These are phyloP conservation scores for Lathyrus sativus DNA, from an alignment of 306 rosid genomes.

Conservation along the genomic window DNA sequence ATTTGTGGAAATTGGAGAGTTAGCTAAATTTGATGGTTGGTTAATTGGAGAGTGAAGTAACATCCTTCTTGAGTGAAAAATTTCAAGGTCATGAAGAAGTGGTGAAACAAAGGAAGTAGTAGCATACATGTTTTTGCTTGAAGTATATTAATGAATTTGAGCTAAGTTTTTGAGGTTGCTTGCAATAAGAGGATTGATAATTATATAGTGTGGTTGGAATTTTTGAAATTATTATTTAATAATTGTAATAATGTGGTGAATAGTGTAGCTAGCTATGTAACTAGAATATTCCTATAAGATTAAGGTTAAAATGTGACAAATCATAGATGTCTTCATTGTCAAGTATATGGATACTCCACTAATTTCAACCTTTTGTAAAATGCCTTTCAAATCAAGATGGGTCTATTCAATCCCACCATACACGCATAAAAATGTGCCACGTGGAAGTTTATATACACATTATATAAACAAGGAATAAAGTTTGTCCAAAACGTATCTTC, in stretches of 20 bases:
- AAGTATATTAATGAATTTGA: slow-evolving; percentile 21
- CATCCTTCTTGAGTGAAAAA: slow-evolving; percentile 65
- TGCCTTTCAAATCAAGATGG: slow-evolving; percentile 54
- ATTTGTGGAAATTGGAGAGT: slow-evolving; percentile 41
- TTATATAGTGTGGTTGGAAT: slow-evolving; percentile 43
- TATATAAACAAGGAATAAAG: slow-evolving; percentile 12
- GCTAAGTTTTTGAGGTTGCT: slow-evolving; percentile 31
- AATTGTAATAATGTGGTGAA: neutral
- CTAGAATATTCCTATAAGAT: slow-evolving; percentile 41
- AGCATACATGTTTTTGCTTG: slow-evolving; percentile 48
- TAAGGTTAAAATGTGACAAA: neutral
- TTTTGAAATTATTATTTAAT: neutral
- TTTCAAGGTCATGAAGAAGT: slow-evolving; percentile 40
- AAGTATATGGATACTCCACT: slow-evolving; percentile 62
- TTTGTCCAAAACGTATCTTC: neutral
- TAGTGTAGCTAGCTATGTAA: slow-evolving; percentile 33
- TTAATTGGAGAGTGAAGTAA: slow-evolving; percentile 52
- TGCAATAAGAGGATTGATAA: slow-evolving; percentile 23
- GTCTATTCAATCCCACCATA: slow-evolving; percentile 48
- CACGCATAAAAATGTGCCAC: slow-evolving; percentile 39
- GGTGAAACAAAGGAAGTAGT: slow-evolving; percentile 42
- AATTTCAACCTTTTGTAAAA: slow-evolving; percentile 35
- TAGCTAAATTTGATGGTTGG: slow-evolving; percentile 39
- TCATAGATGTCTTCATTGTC: slow-evolving; percentile 27
- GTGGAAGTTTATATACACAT: slow-evolving; percentile 26